These are phyloP conservation scores for Exophiala oligosperma DNA, from an alignment of 2,329 filamentous ascomycete species.

Conservation along the genomic window DNA sequence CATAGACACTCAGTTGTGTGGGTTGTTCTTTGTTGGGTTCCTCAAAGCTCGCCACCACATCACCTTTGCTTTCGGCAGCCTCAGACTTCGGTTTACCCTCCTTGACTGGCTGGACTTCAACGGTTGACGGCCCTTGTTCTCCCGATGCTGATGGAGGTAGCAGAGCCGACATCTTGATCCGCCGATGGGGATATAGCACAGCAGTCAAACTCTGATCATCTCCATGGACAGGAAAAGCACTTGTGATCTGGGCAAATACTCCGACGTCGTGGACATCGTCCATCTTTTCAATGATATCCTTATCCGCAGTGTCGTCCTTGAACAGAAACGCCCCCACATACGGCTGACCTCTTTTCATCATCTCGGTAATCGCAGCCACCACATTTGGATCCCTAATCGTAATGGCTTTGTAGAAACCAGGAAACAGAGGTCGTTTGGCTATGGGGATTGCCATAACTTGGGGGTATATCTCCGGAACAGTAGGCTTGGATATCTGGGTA, in stretches of 20 bases:
- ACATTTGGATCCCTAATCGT: constrained; percentile 94
- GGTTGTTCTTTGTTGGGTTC: constrained; percentile 67
- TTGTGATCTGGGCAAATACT: constrained; percentile 97
- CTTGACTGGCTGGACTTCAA: constrained; percentile 43
- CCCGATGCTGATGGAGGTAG: constrained; percentile 60
- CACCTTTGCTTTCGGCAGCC: constrained; percentile 73
- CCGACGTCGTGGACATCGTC: constrained; percentile 95
- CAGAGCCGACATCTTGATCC: constrained; percentile 85
- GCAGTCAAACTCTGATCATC: constrained; percentile 85
- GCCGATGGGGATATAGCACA: constrained; percentile 91
- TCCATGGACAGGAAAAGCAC: constrained; percentile 85
- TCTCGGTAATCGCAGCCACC: constrained; percentile 87
- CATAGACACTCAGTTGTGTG: constrained; percentile 63
- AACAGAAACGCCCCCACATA: constrained; percentile 97
- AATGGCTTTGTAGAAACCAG: constrained; percentile 98
- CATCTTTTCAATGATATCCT: constrained; percentile 85
- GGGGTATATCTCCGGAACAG: constrained; percentile 91
- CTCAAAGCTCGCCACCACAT: constrained; percentile 96
- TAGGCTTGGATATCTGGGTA: constrained; percentile 77
- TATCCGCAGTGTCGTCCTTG: constrained; percentile 92
- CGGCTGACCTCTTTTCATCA: constrained; percentile 94
- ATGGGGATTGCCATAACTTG: constrained; percentile 98
- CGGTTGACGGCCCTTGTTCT: constrained; percentile 36
- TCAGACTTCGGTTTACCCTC: constrained; percentile 55
- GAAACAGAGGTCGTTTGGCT: constrained; percentile 87